Conservation (phyloP, 768 basidiomycete genomes). For the Lactarius evosmus region DNA sequence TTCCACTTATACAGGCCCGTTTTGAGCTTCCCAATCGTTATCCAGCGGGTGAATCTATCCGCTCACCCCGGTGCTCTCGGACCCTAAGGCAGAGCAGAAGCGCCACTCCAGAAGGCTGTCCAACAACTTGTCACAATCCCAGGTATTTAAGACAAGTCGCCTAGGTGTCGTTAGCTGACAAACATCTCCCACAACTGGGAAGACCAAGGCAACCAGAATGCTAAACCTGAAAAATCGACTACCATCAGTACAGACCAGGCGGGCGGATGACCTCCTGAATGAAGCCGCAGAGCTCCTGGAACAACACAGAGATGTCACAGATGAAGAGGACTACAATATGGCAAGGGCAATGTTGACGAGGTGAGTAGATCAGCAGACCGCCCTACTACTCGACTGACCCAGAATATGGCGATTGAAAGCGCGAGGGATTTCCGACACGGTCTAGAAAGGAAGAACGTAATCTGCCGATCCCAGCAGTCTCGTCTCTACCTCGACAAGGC, state of each 20-base stretch:
- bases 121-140: background rate
- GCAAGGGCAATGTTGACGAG: constrained; percentile 3
- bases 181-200: background rate
- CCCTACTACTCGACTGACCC: background rate
- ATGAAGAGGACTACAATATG: constrained; percentile 5
- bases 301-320: background rate
- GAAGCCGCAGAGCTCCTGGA: constrained; percentile 4
- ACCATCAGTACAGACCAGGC: constrained; percentile 3
- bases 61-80: background rate
- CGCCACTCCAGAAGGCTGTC: background rate
- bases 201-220: background rate
- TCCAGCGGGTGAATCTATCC: no score
- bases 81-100: background rate
- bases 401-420: background rate
- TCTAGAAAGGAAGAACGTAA: background rate
- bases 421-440: background rate
- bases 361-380: background rate
- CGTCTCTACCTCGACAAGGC: constrained; percentile 10
- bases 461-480: constrained; percentile 6
- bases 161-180: background rate
- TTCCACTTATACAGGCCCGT: background rate
- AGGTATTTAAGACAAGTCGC: constrained; percentile 2
- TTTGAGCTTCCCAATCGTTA: background rate
- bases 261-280: constrained; percentile 1
- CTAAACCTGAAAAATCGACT: background rate